Evolutionary conservation across 2,329 filamentous ascomycete species (phyloP).

Genomic region (Pseudogymnoascus sp.): DNA sequence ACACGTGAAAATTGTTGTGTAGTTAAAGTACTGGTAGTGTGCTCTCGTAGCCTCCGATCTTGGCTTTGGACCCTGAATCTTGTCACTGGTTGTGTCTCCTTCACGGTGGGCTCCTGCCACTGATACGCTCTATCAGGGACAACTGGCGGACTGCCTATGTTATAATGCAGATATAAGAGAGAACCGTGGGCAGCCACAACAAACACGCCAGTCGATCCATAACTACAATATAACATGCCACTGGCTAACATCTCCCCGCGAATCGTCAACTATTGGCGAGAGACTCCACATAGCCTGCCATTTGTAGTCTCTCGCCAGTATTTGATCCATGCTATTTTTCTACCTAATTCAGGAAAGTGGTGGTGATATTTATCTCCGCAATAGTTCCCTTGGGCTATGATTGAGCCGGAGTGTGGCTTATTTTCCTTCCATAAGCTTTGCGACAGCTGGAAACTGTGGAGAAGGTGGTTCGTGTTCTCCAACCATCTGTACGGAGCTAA

Average conservation of each 20-base stretch:
- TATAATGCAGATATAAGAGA: not conserved
- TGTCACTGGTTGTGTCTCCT: too few species aligned
- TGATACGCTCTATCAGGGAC: too few species aligned
- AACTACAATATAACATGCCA: not conserved
- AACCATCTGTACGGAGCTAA: not conserved
- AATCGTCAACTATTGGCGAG: not conserved
- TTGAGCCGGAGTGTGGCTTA: not conserved
- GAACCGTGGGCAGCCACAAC: not conserved
- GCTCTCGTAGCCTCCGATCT: slow-evolving; percentile 29
- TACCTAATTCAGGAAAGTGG: too few species aligned
- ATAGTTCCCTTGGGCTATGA: not conserved
- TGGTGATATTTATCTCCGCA: not conserved
- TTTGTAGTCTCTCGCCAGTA: too few species aligned
- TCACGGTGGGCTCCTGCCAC: too few species aligned
- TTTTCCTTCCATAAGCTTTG: not conserved
- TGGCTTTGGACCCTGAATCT: not conserved
- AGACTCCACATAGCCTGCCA: too few species aligned
- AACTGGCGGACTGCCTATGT: too few species aligned
- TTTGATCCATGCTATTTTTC: too few species aligned
- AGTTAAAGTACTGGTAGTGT: too few species aligned
- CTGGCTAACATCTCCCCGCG: not conserved
- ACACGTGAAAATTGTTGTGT: too few species aligned
- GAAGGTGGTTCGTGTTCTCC: not conserved
- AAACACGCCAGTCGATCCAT: not conserved
- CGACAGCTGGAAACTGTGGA: not conserved